phyloP scores from a whole-genome alignment of 768 basidiomycete species.

The Podaxis sp. region DNA sequence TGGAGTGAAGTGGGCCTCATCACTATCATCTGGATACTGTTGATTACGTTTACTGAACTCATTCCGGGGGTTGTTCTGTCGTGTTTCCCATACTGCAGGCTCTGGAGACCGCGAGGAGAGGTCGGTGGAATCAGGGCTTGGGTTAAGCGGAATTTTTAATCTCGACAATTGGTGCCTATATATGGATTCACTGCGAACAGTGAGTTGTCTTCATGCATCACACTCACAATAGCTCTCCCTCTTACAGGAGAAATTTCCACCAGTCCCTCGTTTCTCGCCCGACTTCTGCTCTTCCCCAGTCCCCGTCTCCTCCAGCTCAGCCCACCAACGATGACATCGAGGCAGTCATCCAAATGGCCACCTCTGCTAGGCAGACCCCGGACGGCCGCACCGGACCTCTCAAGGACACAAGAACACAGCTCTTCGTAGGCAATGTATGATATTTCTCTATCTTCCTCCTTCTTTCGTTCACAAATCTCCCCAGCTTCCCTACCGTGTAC shows the following conservation, averaged over 20 bases:
- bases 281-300: conserved; percentile 1
- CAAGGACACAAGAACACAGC: conserved; percentile 89
- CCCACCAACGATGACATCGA: conserved; percentile 87
- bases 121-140: conserved; percentile 13
- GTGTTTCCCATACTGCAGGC: not conserved
- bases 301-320: conserved; percentile 9
- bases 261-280: conserved; percentile 6
- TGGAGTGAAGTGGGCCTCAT: not conserved
- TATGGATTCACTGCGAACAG: conserved; percentile 12
- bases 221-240: conserved; percentile 11
- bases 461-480: conserved; percentile 16
- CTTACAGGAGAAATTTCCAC: conserved; percentile 11
- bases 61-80: not conserved
- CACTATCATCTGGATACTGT: not conserved
- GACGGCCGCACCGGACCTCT: conserved; percentile 49
- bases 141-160: conserved; percentile 16
- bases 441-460: conserved; percentile 6
- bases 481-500: conserved; percentile 92
- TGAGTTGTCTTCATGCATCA: conserved; percentile 14
- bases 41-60: not conserved
- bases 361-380: conserved; percentile 56
- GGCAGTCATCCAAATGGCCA: conserved; percentile 90
- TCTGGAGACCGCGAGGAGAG: not conserved
- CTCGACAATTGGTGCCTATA: conserved; percentile 15
- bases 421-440: conserved; percentile 94